phyloP scores from a whole-genome alignment of 257 asterid species.

The Penstemon barbatus region DNA sequence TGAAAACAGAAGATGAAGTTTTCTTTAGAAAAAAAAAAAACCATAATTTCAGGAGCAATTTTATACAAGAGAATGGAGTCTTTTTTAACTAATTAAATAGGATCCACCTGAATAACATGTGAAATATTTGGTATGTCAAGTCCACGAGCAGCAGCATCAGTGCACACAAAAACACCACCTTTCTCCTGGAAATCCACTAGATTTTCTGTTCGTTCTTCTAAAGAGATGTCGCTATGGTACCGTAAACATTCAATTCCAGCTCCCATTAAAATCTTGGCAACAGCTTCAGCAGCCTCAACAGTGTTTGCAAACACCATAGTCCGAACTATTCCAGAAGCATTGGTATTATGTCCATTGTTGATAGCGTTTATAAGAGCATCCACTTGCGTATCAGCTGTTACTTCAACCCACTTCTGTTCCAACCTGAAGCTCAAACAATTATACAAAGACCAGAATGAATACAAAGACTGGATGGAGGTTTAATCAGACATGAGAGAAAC shows the following conservation, averaged over 20 bases:
- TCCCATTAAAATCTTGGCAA: conserved; percentile 62
- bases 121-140: conserved; percentile 84
- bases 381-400: conserved; percentile 68
- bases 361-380: conserved; percentile 75
- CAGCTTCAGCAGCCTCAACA: conserved; percentile 88
- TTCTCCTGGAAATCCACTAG: conserved; percentile 67
- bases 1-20: conserved; percentile 7
- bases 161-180: conserved; percentile 96
- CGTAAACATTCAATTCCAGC: conserved; percentile 63
- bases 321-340: conserved; percentile 41
- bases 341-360: conserved; percentile 40
- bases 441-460: conserved; percentile 21
- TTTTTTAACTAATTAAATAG: background rate
- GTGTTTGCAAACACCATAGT: conserved; percentile 98
- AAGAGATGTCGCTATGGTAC: conserved; percentile 76
- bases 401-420: conserved; percentile 93
- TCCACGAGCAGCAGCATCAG: conserved; percentile 99
- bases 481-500: background rate
- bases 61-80: no score
- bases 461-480: conserved; percentile 5
- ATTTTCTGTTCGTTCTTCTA: conserved; percentile 73
- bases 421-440: conserved; percentile 47
- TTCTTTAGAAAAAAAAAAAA: background rate
- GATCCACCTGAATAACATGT: conserved; percentile 90
- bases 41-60: background rate